Conservation (phyloP, 2,329 filamentous ascomycete genomes). For the Cercospora zeae-maydis region DNA sequence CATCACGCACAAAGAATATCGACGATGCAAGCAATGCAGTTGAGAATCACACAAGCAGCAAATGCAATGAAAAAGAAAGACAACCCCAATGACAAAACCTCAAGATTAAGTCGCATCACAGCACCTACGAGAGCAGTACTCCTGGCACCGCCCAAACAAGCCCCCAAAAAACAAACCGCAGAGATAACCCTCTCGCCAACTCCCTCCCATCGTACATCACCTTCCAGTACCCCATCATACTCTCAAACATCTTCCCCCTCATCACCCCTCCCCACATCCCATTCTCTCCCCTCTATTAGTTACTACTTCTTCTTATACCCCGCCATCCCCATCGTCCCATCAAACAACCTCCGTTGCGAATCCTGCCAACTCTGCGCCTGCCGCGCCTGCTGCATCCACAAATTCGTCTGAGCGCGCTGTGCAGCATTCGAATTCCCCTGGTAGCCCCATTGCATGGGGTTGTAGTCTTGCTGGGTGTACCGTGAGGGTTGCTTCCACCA, state of each 20-base stretch:
- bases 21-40: too few relatives aligned
- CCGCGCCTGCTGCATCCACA: neutral
- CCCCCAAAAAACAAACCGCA: neutral
- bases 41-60: too few relatives aligned
- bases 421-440: neutral
- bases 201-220: too few relatives aligned
- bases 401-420: neutral
- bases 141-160: neutral
- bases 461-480: constrained; percentile 7
- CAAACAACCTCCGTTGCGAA: neutral
- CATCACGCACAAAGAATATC: too few relatives aligned
- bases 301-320: neutral
- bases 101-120: neutral
- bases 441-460: constrained; percentile 2
- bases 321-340: neutral
- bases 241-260: neutral
- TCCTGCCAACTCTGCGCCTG: constrained; percentile 6
- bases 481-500: neutral
- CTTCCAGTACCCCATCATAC: too few relatives aligned
- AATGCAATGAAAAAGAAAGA: too few relatives aligned
- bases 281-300: too few relatives aligned
- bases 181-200: too few relatives aligned
- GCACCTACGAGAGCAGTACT: neutral
- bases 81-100: neutral
- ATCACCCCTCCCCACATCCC: too few relatives aligned